These are phyloP conservation scores for Aspergillus sp. DNA, from an alignment of 2,329 filamentous ascomycete genomes.

Conservation along the genomic window DNA sequence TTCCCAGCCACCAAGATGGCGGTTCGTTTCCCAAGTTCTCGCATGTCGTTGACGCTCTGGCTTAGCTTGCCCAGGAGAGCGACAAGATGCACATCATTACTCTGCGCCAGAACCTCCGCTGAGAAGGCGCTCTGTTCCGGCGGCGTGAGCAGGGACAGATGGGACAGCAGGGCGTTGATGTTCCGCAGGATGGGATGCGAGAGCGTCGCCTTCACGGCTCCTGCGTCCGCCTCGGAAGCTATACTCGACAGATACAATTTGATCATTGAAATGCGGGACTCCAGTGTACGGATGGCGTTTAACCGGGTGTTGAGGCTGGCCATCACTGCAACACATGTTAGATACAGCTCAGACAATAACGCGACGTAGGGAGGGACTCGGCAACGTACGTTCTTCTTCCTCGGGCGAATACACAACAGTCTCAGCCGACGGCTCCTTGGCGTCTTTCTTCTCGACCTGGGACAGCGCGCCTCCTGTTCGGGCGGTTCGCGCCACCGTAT, in stretches of 20 bases:
- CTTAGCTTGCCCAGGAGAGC: constrained; percentile 73
- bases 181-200: constrained; percentile 77
- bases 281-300: constrained; percentile 92
- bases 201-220: constrained; percentile 51
- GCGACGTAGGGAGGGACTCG: neutral
- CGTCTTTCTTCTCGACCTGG: constrained; percentile 26
- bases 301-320: constrained; percentile 76
- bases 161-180: constrained; percentile 79
- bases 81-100: constrained; percentile 80
- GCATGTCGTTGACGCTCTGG: constrained; percentile 66
- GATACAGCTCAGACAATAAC: neutral
- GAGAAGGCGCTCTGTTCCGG: constrained; percentile 64
- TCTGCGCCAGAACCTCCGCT: constrained; percentile 69
- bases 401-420: constrained; percentile 50
- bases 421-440: constrained; percentile 22
- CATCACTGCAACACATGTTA: constrained; percentile 33
- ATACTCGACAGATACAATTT: constrained; percentile 73
- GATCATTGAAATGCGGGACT: constrained; percentile 70
- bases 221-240: constrained; percentile 47
- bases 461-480: constrained; percentile 47
- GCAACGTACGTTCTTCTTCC: constrained; percentile 59
- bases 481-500: constrained; percentile 82
- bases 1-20: constrained; percentile 57
- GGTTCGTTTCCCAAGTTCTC: constrained; percentile 74
- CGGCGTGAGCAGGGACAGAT: constrained; percentile 77